Evolutionary conservation across 2,329 filamentous ascomycete genomes (phyloP), one percentile per base, ranked within the genome.

Genomic region (Paecilomyces dactylethromorphus): DNA sequence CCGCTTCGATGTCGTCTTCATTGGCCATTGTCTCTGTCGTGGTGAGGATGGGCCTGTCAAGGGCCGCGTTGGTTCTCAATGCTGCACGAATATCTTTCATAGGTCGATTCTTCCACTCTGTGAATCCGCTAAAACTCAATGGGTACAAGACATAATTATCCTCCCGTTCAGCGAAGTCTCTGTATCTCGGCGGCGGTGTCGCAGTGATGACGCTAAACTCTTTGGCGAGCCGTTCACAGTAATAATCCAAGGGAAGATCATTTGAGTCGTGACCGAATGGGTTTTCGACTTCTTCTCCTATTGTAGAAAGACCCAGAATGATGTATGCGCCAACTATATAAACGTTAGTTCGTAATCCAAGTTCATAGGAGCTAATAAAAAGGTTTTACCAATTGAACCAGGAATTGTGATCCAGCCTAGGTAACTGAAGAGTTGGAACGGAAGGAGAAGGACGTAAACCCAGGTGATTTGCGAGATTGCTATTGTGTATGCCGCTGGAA

Each of bases 401-500:
- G 90, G 90, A 63, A 94, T 92, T 11, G 90, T 87, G 63, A 92
- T 81, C 87, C 88, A 94, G 6, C 74, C 66, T 0, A 95, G 83
- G 2, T 75, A 71, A 0, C 72, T 69, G 69, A 84, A 84, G 5
- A 95, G 84, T 75, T 95, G 91, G 81, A 94, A 94, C 3, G 91
- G 91, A 0, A 95, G 82, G 33, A 91, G 81, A 65, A 91, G 77
- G 56, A 94, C 86, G 75, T 94, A 95, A 56, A 92, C 83, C 85
- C 89, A 92, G 31, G 91, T 91, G 69, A 94, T 93, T 71, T 95
- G 91, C 21, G 87, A 86, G 71, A 94, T 92, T 67, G 90, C 85
- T 66, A 95, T 94, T 64, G 84, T 86, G 78, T 95, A 95, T 54
- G 90, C 91, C 58, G 91, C 83, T 2, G 91, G 91, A 0, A 95